Conservation (phyloP, 345 rosid species). For the Laguncularia racemosa region DNA sequence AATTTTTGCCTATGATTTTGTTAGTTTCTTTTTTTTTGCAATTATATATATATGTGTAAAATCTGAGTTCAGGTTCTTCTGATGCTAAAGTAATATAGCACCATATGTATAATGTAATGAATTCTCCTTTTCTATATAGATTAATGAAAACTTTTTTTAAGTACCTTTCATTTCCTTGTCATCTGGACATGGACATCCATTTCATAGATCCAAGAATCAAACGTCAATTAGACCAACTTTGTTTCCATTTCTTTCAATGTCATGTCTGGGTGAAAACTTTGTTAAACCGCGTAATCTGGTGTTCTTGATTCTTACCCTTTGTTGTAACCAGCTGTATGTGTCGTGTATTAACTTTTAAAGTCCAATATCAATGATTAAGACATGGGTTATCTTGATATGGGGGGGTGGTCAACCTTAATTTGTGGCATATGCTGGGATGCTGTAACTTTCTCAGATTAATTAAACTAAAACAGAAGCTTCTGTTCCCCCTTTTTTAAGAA, state of each 20-base stretch:
- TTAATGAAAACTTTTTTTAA: constrained; percentile 4
- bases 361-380: constrained; percentile 49
- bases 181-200: background rate
- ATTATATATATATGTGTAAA: no score
- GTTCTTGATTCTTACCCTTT: constrained; percentile 26
- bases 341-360: constrained; percentile 20
- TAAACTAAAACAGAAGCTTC: constrained; percentile 26
- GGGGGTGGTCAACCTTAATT: constrained; percentile 33
- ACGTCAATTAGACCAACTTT: constrained; percentile 1
- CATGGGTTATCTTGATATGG: constrained; percentile 21
- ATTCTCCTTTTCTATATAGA: constrained; percentile 18
- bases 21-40: no score
- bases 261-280: background rate
- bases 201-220: background rate
- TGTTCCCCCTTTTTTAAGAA: constrained; percentile 12
- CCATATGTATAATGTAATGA: constrained; percentile 28
- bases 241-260: background rate
- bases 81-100: constrained; percentile 29
- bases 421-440: constrained; percentile 22
- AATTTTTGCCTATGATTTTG: no score
- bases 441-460: constrained; percentile 26
- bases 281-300: constrained; percentile 32
- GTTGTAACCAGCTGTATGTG: constrained; percentile 85
- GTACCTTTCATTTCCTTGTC: constrained; percentile 5
- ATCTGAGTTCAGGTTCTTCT: constrained; percentile 16